Percentiles rank a stretch among this genome's conserved stretches.
phyloP scores from a whole-genome alignment of 441 rosid genomes.

The Pelargonium hybrid region DNA sequence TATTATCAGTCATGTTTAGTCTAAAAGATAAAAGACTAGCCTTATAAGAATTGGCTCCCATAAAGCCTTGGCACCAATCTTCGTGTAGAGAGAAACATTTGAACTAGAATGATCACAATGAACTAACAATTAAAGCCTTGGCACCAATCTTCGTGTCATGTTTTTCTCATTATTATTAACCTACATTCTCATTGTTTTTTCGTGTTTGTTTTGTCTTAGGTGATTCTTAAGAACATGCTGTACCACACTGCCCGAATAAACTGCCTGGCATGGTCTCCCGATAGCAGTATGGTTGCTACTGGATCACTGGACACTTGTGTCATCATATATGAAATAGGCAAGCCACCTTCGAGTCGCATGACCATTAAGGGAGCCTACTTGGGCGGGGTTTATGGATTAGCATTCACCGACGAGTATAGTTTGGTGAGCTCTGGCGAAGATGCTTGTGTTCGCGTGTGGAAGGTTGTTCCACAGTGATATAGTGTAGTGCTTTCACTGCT shows the following conservation, averaged over 20 bases:
- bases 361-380: conserved; percentile 82
- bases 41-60: not conserved
- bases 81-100: not conserved
- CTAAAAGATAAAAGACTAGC: not conserved
- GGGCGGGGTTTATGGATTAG: conserved; percentile 89
- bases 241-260: conserved; percentile 91
- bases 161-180: not conserved
- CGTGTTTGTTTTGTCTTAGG: conserved; percentile 27
- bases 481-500: not conserved
- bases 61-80: too few relatives aligned
- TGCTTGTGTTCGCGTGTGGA: conserved; percentile 90
- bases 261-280: conserved; percentile 96
- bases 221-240: conserved; percentile 82
- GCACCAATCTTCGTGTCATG: not conserved
- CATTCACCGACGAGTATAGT: conserved; percentile 53
- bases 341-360: conserved; percentile 64
- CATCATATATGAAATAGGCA: conserved; percentile 72
- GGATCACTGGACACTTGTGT: conserved; percentile 90
- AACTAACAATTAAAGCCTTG: too few relatives aligned
- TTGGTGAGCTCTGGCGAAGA: conserved; percentile 92
- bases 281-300: conserved; percentile 66
- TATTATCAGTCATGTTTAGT: not conserved
- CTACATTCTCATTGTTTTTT: not conserved
- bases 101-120: not conserved
- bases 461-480: conserved; percentile 34